Percentiles rank a stretch among this genome's conserved stretches.
Evolutionary conservation across 192 early-diverging fungal genomes (phyloP).

Genomic region (Coemansia javaensis): DNA sequence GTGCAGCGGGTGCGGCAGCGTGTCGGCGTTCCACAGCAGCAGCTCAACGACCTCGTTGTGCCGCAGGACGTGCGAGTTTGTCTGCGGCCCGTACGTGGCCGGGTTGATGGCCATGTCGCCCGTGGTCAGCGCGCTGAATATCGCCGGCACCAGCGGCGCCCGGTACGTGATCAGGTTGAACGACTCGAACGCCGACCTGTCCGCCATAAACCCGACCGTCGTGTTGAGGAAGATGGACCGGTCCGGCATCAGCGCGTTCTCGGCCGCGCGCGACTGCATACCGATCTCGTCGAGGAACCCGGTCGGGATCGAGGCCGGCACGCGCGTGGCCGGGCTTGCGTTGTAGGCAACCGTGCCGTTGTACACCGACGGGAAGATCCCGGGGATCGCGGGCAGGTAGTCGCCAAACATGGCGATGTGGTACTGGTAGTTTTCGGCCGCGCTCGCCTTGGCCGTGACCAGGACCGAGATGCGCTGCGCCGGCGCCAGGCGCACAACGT

Average conservation of each 20-base stretch:
- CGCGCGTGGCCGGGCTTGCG: background rate
- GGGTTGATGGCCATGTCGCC: conserved; percentile 50
- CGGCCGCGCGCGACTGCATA: conserved; percentile 52
- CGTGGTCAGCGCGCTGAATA: conserved; percentile 61
- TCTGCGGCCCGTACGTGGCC: conserved; percentile 60
- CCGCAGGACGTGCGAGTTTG: conserved; percentile 60
- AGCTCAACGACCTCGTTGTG: conserved; percentile 62
- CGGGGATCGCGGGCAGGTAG: conserved; percentile 61
- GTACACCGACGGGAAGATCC: conserved; percentile 47
- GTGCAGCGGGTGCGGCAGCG: conserved; percentile 68
- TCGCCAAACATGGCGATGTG: conserved; percentile 65
- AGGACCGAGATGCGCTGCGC: conserved; percentile 79
- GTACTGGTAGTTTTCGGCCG: conserved; percentile 60
- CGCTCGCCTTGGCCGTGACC: conserved; percentile 59
- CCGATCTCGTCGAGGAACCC: conserved; percentile 39
- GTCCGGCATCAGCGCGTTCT: conserved; percentile 49
- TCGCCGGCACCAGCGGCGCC: conserved; percentile 56
- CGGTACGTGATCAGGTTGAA: conserved; percentile 68
- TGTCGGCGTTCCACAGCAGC: conserved; percentile 63
- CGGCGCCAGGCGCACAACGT: conserved; percentile 55
- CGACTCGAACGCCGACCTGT: conserved; percentile 63
- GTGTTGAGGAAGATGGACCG: conserved; percentile 54
- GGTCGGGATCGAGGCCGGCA: conserved; percentile 7
- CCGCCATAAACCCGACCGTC: conserved; percentile 53
- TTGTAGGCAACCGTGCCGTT: conserved; percentile 54